Percentiles rank a stretch among this genome's conserved stretches.
Conservation (phyloP, 1,284 basidiomycete species). For the Malassezia obtusa region DNA sequence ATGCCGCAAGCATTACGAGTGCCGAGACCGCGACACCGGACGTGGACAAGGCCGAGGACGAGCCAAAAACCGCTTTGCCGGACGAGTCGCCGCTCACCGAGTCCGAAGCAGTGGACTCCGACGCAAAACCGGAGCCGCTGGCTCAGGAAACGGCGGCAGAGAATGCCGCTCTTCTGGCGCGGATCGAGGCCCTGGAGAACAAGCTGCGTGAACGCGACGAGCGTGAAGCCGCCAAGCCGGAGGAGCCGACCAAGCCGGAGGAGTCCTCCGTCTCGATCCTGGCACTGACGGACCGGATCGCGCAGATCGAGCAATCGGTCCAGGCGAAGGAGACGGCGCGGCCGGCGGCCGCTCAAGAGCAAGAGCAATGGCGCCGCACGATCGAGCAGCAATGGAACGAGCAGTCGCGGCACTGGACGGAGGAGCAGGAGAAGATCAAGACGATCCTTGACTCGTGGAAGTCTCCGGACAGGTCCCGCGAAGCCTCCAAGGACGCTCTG, state of each 20-base stretch:
- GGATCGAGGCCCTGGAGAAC: conserved; percentile 61
- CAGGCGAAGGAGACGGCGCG: background rate
- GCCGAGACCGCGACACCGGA: conserved; percentile 25
- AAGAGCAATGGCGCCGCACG: conserved; percentile 1
- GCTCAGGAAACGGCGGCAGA: too few species aligned
- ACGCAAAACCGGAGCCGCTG: too few species aligned
- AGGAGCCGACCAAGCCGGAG: background rate
- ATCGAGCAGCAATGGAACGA: conserved; percentile 13
- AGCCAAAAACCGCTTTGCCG: background rate
- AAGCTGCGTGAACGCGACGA: conserved; percentile 58
- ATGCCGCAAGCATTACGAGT: conserved; percentile 35
- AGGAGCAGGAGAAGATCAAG: conserved; percentile 4
- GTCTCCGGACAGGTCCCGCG: background rate
- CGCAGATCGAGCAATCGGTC: background rate
- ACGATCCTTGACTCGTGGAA: background rate
- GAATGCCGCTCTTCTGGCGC: conserved; percentile 61
- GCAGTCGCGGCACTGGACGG: conserved; percentile 1
- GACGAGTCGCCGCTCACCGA: background rate
- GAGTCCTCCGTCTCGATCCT: too few species aligned
- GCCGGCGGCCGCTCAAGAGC: background rate
- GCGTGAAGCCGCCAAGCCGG: conserved; percentile 49
- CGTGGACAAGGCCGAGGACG: too few species aligned
- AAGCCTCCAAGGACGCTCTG: too few species aligned
- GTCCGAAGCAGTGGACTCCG: conserved; percentile 42
- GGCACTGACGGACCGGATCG: background rate